A percentile compares a stretch with the other conserved stretches of the same genome.
Evolutionary conservation across 805 yeast genomes (phyloP).

Genomic region (Lipomyces lipofer): DNA sequence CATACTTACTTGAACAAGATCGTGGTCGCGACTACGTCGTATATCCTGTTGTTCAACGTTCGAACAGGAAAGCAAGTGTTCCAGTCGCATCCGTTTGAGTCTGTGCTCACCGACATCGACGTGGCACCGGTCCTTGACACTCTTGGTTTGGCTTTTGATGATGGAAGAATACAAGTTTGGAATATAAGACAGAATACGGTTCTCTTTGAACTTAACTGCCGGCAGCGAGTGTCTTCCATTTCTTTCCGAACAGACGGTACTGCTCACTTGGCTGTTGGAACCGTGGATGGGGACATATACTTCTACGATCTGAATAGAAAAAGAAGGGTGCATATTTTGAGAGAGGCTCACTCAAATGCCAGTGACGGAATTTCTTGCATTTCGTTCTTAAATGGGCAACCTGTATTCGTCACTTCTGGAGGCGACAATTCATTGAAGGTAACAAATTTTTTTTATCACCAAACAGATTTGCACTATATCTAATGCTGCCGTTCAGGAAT

Average conservation of each 20-base stretch:
- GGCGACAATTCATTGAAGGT: constrained; percentile 79
- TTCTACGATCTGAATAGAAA: constrained; percentile 79
- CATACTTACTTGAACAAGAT: constrained; percentile 92
- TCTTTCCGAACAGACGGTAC: constrained; percentile 91
- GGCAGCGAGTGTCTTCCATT: constrained; percentile 52
- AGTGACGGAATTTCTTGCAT: constrained; percentile 75
- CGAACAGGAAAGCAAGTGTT: constrained; percentile 72
- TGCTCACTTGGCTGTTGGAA: constrained; percentile 77
- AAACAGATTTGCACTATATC: not conserved
- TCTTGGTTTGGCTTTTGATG: constrained; percentile 70
- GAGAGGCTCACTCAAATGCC: constrained; percentile 63
- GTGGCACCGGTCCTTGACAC: constrained; percentile 85
- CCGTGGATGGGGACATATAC: constrained; percentile 75
- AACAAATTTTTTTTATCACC: constrained; percentile 1
- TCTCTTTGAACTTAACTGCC: constrained; percentile 48
- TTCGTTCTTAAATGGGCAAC: constrained; percentile 83
- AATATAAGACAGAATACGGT: constrained; percentile 66
- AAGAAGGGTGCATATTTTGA: constrained; percentile 71
- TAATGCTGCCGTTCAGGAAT: constrained; percentile 49
- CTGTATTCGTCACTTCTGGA: constrained; percentile 84
- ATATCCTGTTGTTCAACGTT: constrained; percentile 57
- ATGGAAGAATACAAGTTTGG: constrained; percentile 65
- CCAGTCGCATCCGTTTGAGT: constrained; percentile 50
- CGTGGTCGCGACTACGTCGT: constrained; percentile 50
- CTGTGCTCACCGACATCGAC: constrained; percentile 66